Evolutionary conservation across 75 land plant genomes (phyloP).

Genomic region (Ceratopteris richardii): DNA sequence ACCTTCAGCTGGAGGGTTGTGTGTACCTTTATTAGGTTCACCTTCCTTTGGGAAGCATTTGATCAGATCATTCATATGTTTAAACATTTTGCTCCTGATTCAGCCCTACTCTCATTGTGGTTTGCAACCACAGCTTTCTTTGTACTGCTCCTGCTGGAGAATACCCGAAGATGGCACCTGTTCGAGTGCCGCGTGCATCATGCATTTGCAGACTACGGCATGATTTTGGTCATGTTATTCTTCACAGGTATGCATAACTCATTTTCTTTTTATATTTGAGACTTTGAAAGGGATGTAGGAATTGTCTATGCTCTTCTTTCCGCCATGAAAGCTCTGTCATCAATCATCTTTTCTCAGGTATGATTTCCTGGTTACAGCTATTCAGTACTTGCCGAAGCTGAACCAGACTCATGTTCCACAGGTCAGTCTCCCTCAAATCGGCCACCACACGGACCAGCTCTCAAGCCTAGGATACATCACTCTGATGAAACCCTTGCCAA

Average conservation of each 20-base stretch:
- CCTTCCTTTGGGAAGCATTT: conserved; percentile 17
- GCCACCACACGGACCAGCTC: conserved; percentile 13
- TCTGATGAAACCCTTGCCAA: conserved; percentile 12
- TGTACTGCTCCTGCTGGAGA: conserved; percentile 3
- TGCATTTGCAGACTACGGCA: conserved; percentile 11
- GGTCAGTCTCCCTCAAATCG: conserved; percentile 15
- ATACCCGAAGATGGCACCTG: not conserved
- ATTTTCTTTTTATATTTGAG: not conserved
- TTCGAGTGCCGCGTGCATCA: not conserved
- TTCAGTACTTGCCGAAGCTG: conserved; percentile 13
- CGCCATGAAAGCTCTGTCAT: not conserved
- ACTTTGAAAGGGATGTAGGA: no score
- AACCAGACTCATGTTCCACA: conserved; percentile 10
- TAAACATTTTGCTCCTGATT: conserved; percentile 2
- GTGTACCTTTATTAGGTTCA: conserved; percentile 12
- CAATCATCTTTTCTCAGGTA: not conserved
- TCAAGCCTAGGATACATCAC: conserved; percentile 14
- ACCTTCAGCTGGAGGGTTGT: conserved; percentile 24
- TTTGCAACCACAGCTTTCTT: conserved; percentile 19
- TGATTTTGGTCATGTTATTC: conserved; percentile 10
- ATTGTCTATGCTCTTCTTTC: no score
- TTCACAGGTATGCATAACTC: no score
- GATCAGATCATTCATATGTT: conserved; percentile 14
- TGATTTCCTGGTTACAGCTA: conserved; percentile 3
- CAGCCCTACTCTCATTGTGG: conserved; percentile 24